Conservation (phyloP, 2,329 filamentous ascomycete species). For the Fusarium sp. region DNA sequence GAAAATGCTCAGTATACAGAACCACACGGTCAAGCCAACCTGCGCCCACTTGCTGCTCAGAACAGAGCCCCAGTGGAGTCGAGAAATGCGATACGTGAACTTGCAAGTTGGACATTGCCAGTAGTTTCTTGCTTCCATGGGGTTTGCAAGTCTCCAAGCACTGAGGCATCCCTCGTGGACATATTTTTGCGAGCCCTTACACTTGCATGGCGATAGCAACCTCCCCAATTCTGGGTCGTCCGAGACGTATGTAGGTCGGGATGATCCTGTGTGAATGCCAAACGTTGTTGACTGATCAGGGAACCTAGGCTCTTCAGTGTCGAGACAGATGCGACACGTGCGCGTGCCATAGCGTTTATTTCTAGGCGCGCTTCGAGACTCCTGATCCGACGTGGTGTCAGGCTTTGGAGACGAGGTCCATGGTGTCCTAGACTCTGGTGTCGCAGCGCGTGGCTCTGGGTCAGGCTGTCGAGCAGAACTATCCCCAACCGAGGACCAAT, state of each 20-base stretch:
- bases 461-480: conserved; percentile 17
- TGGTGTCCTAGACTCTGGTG: conserved; percentile 8
- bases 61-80: conserved; percentile 79
- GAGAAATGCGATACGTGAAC: conserved; percentile 82
- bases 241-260: conserved; percentile 71
- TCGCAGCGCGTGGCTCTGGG: conserved; percentile 11
- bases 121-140: conserved; percentile 73
- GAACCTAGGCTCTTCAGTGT: conserved; percentile 67
- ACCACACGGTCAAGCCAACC: conserved; percentile 74
- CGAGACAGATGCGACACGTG: conserved; percentile 90
- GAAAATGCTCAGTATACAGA: conserved; percentile 80
- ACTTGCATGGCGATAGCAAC: conserved; percentile 89
- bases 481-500: conserved; percentile 42
- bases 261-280: conserved; percentile 48
- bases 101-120: conserved; percentile 90
- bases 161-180: conserved; percentile 93
- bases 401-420: conserved; percentile 10
- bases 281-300: conserved; percentile 49
- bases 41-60: conserved; percentile 75
- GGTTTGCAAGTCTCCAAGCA: conserved; percentile 82
- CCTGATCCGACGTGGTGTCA: conserved; percentile 4
- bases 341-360: conserved; percentile 72
- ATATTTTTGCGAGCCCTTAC: conserved; percentile 92
- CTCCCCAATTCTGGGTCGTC: conserved; percentile 79
- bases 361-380: conserved; percentile 22